Evolutionary conservation across 305 asterid genomes (phyloP), one percentile per base, ranked within the genome.

Genomic region (Fraxinus floribunda): DNA sequence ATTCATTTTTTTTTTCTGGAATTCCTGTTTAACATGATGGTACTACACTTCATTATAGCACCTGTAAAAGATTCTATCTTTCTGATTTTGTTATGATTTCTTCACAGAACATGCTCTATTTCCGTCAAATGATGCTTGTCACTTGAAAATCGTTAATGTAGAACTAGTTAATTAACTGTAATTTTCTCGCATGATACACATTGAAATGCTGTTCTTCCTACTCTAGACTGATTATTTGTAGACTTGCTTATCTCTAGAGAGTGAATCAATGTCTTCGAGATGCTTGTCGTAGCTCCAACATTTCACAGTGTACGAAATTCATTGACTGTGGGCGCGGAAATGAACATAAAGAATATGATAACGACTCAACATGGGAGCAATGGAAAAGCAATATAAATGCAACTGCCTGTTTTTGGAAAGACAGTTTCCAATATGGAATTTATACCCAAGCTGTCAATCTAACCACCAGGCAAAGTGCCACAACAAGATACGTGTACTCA

Each of bases 211-310:
- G 26, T 57, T 57, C 68, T 57, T 57, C 68, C 68, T 70, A 26
- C 18, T 32, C 75, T 57, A 62, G 62, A 71, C 26, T 80, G 79
- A 70, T 39, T 77, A 22, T 77, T 24, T 44, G 52, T 79, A 71
- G 9, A 71, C 80, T 82, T 80, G 36, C 62, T 77, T 87, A 22
- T 83, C 36, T 83, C 84, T 77, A 95, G 98, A 90, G 98, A 89
- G 98, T 95, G 39, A 92, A 95, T 82, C 94, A 92, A 76, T 95
- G 98, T 87, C 88, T 95, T 78, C 94, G 93, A 83, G 84, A 92
- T 84, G 97, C 95, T 9, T 95, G 98, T 78, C 80, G 0, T 38
- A n/a, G 0, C 52, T 83, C 92, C 44, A 52, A 57, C 13, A 81
- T 91, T 10, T 1, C 4, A 0, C 8, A 15, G 0, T 93, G 98